Base-by-base conservation (phyloP, 345 rosid species). In the Arabidopsis thaliana region DNA sequence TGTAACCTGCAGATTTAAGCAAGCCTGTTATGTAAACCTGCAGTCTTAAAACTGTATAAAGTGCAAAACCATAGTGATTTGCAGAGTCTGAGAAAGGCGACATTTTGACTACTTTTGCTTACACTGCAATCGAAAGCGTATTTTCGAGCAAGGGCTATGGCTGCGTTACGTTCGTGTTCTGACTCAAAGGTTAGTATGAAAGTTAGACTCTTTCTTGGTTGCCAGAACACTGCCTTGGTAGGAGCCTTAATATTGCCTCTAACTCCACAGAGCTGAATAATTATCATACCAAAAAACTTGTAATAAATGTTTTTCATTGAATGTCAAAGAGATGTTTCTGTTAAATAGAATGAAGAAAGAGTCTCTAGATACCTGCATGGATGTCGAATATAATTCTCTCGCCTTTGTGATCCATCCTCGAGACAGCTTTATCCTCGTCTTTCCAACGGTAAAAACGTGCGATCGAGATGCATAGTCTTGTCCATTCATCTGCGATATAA, bases 381-480 rank as follows among this genome's bases (percentile, higher is more conserved):
- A 84, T 33, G 88, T 51, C 0, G 96, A 91, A 81, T 91, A 96
- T 55, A 81, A 88, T 83, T 93, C 99, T 83, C 99, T 85, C 7
- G 95, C 88, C 81, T 96, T 96, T 42, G 99, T 81, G 45, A 96
- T 96, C 99, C 99, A 96, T 69, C 96, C 99, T 74, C 99, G 84
- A 74, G 89, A 89, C 34, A 96, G 89, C 81, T 96, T 96, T 79
- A 96, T 82, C 88, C 99, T 88, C 77, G 85, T 79, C 78, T 88
- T 96, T 76, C 99, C 97, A 75, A 93, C 78, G 62, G 87, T 91
- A 58, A 93, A 84, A 50, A 65, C 59, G 42, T 93, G 97, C 49
- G 98, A 84, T 53, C 83, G 78, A 1, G 96, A 91, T 32, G 90
- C 82, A 78, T 91, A 65, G 71, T 84, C 90, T 81, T 89, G 98